A percentile compares a stretch with the other conserved stretches of the same genome.
Conservation (phyloP, 306 rosid genomes). For the Luffa aegyptiaca region DNA sequence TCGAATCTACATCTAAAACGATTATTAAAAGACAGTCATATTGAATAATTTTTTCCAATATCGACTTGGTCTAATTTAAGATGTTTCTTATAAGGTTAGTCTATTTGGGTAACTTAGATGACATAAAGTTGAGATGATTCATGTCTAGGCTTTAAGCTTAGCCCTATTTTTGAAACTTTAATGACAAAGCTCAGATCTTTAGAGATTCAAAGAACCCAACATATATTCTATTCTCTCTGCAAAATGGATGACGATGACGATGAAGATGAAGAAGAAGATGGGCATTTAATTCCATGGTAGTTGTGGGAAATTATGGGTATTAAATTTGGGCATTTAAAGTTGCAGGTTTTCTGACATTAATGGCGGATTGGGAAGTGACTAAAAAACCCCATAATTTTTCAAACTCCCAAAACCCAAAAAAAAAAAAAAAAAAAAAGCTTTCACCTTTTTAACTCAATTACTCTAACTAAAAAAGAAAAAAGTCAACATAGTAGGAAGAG, state of each 20-base stretch:
- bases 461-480: no score
- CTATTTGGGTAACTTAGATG: background rate
- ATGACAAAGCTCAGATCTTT: background rate
- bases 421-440: background rate
- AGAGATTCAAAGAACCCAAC: slow-evolving; percentile 10
- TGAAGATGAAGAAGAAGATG: background rate
- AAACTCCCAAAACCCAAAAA: background rate
- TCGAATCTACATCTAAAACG: no score
- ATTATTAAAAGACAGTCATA: no score
- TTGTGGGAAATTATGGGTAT: slow-evolving; percentile 62
- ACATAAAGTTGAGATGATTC: background rate
- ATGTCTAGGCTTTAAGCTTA: background rate
- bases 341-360: slow-evolving; percentile 1
- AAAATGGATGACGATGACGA: background rate
- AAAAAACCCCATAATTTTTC: background rate
- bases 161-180: background rate
- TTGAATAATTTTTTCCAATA: no score
- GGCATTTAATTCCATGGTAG: slow-evolving; percentile 48
- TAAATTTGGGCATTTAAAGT: slow-evolving; percentile 52
- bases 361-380: background rate
- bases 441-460: background rate
- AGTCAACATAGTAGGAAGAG: background rate
- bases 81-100: no score
- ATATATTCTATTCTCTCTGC: slow-evolving; percentile 20
- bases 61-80: no score